A percentile compares a stretch with the other conserved stretches of the same genome.
Conservation (phyloP, 352 stramenopile species). For the Pythium dissotocum region DNA sequence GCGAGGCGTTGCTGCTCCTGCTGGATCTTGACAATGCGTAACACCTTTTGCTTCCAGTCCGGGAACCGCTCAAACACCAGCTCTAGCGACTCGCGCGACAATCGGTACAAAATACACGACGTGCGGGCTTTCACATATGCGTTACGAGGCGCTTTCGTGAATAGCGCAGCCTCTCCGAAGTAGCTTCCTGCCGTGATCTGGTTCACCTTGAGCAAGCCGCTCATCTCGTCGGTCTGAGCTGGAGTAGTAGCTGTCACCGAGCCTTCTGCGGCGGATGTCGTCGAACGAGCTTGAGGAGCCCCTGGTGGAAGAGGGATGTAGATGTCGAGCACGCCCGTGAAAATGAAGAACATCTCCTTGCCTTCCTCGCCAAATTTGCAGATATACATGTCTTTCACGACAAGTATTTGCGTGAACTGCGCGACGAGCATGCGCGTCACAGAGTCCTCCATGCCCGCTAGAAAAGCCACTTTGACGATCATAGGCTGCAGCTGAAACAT, state of each 20-base stretch:
- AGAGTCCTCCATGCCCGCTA: constrained; percentile 49
- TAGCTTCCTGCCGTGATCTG: constrained; percentile 53
- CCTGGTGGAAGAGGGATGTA: constrained; percentile 63
- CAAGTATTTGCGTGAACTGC: constrained; percentile 63
- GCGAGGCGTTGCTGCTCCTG: constrained; percentile 58
- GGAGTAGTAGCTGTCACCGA: constrained; percentile 3
- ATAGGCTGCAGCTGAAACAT: constrained; percentile 69
- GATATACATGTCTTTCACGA: constrained; percentile 65
- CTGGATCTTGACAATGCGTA: constrained; percentile 59
- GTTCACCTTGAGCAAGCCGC: constrained; percentile 46
- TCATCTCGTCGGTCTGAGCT: constrained; percentile 13
- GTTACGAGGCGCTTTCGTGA: constrained; percentile 44
- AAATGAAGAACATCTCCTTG: constrained; percentile 78
- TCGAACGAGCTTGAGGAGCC: constrained; percentile 13
- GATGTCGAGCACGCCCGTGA: constrained; percentile 52
- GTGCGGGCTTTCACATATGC: constrained; percentile 50
- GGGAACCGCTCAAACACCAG: constrained; percentile 64
- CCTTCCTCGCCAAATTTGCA: constrained; percentile 62
- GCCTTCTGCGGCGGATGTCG: constrained; percentile 19
- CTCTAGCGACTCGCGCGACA: constrained; percentile 49
- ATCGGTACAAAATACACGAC: constrained; percentile 56
- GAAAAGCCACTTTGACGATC: constrained; percentile 67
- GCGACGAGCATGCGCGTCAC: constrained; percentile 70
- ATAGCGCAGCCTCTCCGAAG: constrained; percentile 56
- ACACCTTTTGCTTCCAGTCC: constrained; percentile 58